phyloP scores from a whole-genome alignment of 2,329 filamentous ascomycete species.

The Fusarium cyanostomum region DNA sequence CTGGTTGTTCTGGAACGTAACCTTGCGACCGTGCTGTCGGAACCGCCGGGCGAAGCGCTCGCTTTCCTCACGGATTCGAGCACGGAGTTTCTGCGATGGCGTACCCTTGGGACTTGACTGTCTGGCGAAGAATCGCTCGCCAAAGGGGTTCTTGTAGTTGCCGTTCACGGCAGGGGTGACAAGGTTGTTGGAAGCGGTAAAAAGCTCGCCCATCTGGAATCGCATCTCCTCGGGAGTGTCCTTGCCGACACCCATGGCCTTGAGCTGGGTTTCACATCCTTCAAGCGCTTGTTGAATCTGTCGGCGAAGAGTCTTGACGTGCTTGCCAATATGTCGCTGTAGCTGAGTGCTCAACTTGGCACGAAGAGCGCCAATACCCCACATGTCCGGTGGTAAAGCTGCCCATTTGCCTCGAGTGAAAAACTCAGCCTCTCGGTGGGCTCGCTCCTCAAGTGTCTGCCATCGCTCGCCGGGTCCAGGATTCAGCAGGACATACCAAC shows the following conservation, averaged over 20 bases:
- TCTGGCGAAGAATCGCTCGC: constrained; percentile 61
- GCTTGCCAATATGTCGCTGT: constrained; percentile 61
- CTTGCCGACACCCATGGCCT: constrained; percentile 59
- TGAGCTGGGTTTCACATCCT: constrained; percentile 59
- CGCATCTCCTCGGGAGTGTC: constrained; percentile 64
- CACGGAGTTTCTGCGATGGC: constrained; percentile 61
- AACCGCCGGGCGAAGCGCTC: constrained; percentile 60
- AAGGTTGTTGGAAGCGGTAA: constrained; percentile 62
- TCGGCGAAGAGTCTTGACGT: constrained; percentile 59
- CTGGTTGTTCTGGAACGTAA: constrained; percentile 51
- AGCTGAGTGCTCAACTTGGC: constrained; percentile 61
- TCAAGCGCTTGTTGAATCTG: constrained; percentile 62
- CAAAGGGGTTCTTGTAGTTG: constrained; percentile 65
- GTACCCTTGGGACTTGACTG: constrained; percentile 61
- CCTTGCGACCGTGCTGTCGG: constrained; percentile 60
- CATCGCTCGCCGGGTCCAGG: constrained; percentile 58
- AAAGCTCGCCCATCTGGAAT: constrained; percentile 62
- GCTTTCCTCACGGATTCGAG: constrained; percentile 61
- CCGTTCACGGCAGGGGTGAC: constrained; percentile 63
- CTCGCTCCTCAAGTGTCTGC: constrained; percentile 54
- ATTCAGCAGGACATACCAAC: constrained; percentile 63
- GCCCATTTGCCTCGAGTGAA: constrained; percentile 61
- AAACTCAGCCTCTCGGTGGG: constrained; percentile 57
- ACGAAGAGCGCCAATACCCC: constrained; percentile 57
- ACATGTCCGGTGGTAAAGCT: constrained; percentile 57